Base-by-base conservation (phyloP, 2,329 filamentous ascomycete species). In the Chrysosporium queenslandicum region DNA sequence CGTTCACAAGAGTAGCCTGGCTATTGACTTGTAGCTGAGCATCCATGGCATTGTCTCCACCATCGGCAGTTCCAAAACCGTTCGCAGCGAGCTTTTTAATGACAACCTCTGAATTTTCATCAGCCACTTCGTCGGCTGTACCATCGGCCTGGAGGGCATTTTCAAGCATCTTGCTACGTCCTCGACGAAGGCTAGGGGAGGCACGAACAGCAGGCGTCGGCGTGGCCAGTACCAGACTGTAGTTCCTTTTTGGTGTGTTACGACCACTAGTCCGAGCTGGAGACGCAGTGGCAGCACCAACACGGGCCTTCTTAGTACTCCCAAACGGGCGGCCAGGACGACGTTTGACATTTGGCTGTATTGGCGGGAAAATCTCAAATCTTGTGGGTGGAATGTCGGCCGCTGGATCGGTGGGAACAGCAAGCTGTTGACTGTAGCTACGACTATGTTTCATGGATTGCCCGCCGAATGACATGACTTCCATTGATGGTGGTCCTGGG, bases 301-400 rank as follows among this genome's bases (percentile, higher is more conserved):
- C 60, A 25, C 40, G 40, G 4, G 9, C 14, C 27, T 56, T 56
- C 36, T 54, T 54, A 16, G 27, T 64, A 42, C 62, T 68, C 25
- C 64, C 64, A 54, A 63, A 66, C 4, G 69, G 68, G 29, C 69
- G 67, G 37, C 68, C 69, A 21, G 64, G 61, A n/a, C 65, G 66
- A 47, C 64, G 61, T 57, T 68, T 69, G 11, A 61, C 55, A 9
- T 67, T 64, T 3, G 63, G 60, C 56, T 69, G 69, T 18, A 71
- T 62, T 3, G 69, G 69, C 14, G 69, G 69, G 55, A 65, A 71
- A n/a, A 72, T 64, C 48, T 71, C 69, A 29, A 71, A 72, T 50
- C 69, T 62, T 54, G 68, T 68, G 3, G 69, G 67, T 5, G 69
- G 69, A 34, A 72, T 70, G 14, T 63, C 63, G 4, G 60, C 63